Evolutionary conservation across 805 yeast genomes (phyloP).

Genomic region (Ogataea populi-albae): DNA sequence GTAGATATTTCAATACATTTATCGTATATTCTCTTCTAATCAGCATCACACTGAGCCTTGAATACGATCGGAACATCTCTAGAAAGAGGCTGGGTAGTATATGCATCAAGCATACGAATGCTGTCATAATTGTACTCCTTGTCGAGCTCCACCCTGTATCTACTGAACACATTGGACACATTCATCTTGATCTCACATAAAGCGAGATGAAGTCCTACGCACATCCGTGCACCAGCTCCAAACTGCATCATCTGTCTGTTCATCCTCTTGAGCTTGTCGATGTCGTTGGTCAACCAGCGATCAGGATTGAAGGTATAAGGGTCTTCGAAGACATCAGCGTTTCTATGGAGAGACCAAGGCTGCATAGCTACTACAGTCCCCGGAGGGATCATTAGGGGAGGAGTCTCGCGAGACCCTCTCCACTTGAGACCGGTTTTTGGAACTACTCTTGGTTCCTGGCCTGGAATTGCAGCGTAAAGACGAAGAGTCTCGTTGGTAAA

Average conservation of each 20-base stretch:
- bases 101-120: conserved; percentile 29
- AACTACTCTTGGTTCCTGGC: conserved; percentile 62
- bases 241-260: conserved; percentile 59
- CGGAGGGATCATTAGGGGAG: conserved; percentile 39
- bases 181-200: conserved; percentile 61
- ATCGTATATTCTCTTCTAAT: too few species aligned
- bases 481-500: conserved; percentile 59
- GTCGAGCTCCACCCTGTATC: conserved; percentile 31
- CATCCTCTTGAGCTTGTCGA: conserved; percentile 42
- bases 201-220: conserved; percentile 70
- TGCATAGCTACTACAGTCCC: conserved; percentile 60
- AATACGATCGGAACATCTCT: conserved; percentile 23
- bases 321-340: conserved; percentile 45
- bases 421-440: conserved; percentile 32
- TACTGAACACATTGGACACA: conserved; percentile 51
- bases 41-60: conserved; percentile 2
- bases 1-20: too few species aligned
- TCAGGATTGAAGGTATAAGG: conserved; percentile 49
- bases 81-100: conserved; percentile 30
- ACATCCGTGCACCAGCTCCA: conserved; percentile 73
- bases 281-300: conserved; percentile 53
- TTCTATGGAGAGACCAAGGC: conserved; percentile 64
- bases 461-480: conserved; percentile 70
- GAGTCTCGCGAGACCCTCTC: conserved; percentile 27
- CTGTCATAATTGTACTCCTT: conserved; percentile 26